A percentile compares a stretch with the other conserved stretches of the same genome.
Conservation (phyloP, 2,329 filamentous ascomycete genomes). For the Aureobasidium subglaciale region DNA sequence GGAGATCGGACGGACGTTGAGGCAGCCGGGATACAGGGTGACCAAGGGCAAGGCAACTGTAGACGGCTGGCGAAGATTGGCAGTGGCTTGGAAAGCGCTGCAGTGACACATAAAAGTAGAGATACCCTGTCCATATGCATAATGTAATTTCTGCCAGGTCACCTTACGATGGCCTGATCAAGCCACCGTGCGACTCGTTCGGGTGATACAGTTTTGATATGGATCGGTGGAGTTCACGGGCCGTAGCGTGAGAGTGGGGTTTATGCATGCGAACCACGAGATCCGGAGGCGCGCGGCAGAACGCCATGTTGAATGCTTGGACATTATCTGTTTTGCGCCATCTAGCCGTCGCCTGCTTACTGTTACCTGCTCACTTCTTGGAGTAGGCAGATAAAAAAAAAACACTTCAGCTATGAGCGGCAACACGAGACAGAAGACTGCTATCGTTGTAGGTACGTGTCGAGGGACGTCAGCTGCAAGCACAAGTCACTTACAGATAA, state of each 20-base stretch:
- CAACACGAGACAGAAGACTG: constrained; percentile 34
- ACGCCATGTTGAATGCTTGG: constrained; percentile 4
- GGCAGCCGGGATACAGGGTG: constrained; percentile 38
- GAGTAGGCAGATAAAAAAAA: not conserved
- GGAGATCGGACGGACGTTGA: constrained; percentile 62
- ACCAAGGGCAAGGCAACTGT: constrained; percentile 42
- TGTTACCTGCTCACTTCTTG: not conserved
- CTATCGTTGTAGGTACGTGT: constrained; percentile 47
- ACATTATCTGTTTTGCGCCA: constrained; percentile 1
- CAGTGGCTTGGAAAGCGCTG: constrained; percentile 51
- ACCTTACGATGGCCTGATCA: not conserved
- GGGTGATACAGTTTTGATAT: not conserved
- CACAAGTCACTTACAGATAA: constrained; percentile 11
- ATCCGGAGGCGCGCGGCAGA: not conserved
- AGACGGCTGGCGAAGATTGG: constrained; percentile 42
- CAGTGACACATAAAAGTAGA: constrained; percentile 2
- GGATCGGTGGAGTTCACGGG: not conserved
- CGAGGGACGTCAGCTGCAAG: not conserved
- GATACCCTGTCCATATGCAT: constrained; percentile 7
- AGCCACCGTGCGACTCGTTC: not conserved
- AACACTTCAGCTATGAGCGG: not conserved
- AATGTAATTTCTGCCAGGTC: constrained; percentile 5
- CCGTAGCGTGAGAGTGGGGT: constrained; percentile 1
- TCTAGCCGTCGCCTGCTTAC: constrained; percentile 7
- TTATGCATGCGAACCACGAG: not conserved